These are phyloP conservation scores for Suillus ampliporus DNA, from an alignment of 768 basidiomycete genomes.

Conservation along the genomic window DNA sequence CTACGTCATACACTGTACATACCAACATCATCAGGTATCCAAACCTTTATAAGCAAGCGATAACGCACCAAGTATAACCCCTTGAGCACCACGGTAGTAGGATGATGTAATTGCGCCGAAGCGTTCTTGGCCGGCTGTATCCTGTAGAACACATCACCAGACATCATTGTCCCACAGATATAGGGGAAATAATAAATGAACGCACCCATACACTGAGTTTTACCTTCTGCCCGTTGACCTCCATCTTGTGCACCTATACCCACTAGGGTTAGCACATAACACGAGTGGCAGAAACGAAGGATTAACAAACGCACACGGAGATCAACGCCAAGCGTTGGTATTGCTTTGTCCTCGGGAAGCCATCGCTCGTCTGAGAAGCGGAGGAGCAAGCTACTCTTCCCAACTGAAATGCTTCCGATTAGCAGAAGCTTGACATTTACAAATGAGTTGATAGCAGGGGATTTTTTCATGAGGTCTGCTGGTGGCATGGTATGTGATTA, in stretches of 20 bases:
- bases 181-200: not conserved
- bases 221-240: slow-evolving; percentile 78
- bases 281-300: not conserved
- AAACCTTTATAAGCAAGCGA: not conserved
- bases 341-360: slow-evolving; percentile 90
- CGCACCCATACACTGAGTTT: slow-evolving; percentile 96
- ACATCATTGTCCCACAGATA: not conserved
- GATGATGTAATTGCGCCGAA: slow-evolving; percentile 94
- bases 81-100: slow-evolving; percentile 91
- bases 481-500: slow-evolving; percentile 3
- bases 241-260: slow-evolving; percentile 83
- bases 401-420: slow-evolving; percentile 89
- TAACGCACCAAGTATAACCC: slow-evolving; percentile 70
- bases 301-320: slow-evolving; percentile 65
- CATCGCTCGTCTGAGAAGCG: slow-evolving; percentile 97
- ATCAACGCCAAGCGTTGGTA: slow-evolving; percentile 84
- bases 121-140: slow-evolving; percentile 96
- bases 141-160: slow-evolving; percentile 49
- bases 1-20: slow-evolving; percentile 87
- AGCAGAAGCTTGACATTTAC: slow-evolving; percentile 84
- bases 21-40: not conserved
- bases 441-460: slow-evolving; percentile 33
- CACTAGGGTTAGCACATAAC: slow-evolving; percentile 7
- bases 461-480: slow-evolving; percentile 20
- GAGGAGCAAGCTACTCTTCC: slow-evolving; percentile 88